Percentiles rank a stretch among this genome's conserved stretches.
phyloP scores from a whole-genome alignment of 495 filamentous ascomycete species.

The Lophiostoma macrostomum region DNA sequence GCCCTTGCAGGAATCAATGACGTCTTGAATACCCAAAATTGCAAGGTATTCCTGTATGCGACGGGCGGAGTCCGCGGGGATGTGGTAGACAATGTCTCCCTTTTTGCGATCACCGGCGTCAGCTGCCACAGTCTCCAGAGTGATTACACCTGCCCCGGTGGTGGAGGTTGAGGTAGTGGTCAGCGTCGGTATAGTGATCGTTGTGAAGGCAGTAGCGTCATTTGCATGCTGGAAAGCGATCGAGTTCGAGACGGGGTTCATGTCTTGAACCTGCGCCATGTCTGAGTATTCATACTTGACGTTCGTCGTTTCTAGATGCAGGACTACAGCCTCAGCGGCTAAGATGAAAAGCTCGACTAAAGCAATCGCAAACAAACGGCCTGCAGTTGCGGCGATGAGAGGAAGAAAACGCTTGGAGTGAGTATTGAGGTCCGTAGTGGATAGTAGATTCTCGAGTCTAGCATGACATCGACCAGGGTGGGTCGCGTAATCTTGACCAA shows the following conservation, averaged over 20 bases:
- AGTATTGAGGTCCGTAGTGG: background rate
- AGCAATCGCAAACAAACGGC: no score
- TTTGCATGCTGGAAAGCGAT: background rate
- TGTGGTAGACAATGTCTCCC: slow-evolving; percentile 2
- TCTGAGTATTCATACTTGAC: no score
- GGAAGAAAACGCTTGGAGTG: background rate
- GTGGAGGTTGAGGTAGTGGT: background rate
- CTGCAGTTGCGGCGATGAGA: background rate
- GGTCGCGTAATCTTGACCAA: background rate
- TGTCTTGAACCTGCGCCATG: no score
- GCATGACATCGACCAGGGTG: background rate
- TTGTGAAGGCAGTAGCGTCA: background rate
- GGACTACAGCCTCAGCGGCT: no score
- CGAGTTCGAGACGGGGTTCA: background rate
- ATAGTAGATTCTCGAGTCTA: background rate
- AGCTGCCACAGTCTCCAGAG: background rate
- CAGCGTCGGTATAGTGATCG: background rate
- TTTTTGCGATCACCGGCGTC: background rate
- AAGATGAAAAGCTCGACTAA: no score
- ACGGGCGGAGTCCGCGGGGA: background rate
- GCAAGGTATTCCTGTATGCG: background rate
- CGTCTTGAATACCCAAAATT: background rate
- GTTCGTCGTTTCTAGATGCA: no score
- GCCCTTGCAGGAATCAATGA: background rate
- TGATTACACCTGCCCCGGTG: background rate